Base-by-base conservation (phyloP, 1,284 basidiomycete genomes). In the Moesziomyces aphidis region DNA sequence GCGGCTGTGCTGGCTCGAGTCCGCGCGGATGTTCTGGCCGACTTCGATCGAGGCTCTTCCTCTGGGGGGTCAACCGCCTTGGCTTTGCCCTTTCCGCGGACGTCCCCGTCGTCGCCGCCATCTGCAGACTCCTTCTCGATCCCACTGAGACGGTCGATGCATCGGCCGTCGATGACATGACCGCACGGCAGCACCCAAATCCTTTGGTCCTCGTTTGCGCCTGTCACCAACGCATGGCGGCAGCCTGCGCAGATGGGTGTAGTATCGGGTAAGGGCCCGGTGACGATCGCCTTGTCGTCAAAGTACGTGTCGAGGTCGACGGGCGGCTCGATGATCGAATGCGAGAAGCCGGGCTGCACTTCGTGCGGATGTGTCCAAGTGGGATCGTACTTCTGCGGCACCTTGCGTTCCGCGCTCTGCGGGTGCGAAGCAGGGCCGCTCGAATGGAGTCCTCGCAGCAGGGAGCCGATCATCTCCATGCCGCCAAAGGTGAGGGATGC, bases 131-230 rank as follows among this genome's bases (percentile, higher is more conserved):
- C 47, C 2, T 28, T 13, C 10, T 43, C 11, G n/a, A 66, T 43
- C 13, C 66, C 63, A 43, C 78, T 79, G 7, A 82, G 44, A n/a
- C 61, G 53, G 10, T 76, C 50, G 3, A 82, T 52, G 55, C 81
- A 83, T 5, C 72, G 65, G 3, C 81, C 81, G 42, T 83, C 81
- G 13, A 83, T 70, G 24, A 80, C 77, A 52, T 83, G 81, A 0
- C 81, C 81, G 42, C 81, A 83, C 0, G 79, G 79, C 26, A 83
- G 46, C 5, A 67, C 76, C 78, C 78, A 83, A 2, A 83, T 62
- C 31, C 78, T 65, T 36, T 66, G 39, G n/a, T 78, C 71, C 36
- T 69, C 77, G 1, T 52, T 58, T 1, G 74, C 81, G 13, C 77
- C 72, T 1, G 78, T 73, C 15, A 79, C 62, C 5, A 83, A 59